Evolutionary conservation across 2,329 filamentous ascomycete genomes (phyloP).

Genomic region (Curvularia sp.): DNA sequence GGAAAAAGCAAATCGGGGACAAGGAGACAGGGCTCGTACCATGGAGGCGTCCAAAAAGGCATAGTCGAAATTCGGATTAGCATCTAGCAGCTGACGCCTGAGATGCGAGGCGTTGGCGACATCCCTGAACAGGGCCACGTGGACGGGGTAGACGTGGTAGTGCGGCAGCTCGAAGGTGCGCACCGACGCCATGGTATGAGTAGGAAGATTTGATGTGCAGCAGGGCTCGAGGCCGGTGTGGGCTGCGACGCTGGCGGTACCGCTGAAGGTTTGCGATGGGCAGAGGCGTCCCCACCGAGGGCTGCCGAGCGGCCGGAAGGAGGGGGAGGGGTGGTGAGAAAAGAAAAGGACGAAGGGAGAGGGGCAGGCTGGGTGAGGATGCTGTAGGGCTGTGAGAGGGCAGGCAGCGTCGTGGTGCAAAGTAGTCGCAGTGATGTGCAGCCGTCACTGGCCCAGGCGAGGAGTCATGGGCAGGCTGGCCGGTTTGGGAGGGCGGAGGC

Average conservation of each 20-base stretch:
- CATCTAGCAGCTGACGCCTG: conserved; percentile 81
- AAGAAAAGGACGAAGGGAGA: not conserved
- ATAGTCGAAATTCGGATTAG: conserved; percentile 88
- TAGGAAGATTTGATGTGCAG: conserved; percentile 15
- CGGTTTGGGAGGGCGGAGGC: conserved; percentile 30
- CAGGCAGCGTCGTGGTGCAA: not conserved
- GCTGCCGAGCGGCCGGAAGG: not conserved
- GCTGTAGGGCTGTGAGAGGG: not conserved
- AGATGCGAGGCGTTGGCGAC: conserved; percentile 80
- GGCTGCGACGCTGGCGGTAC: not conserved
- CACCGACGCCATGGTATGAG: conserved; percentile 57
- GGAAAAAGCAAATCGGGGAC: conserved; percentile 11
- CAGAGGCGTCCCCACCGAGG: not conserved
- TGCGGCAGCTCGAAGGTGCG: conserved; percentile 78
- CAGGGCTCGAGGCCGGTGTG: not conserved
- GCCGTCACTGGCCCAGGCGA: not conserved
- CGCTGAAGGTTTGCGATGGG: not conserved
- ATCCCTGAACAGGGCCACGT: conserved; percentile 76
- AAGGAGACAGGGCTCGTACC: conserved; percentile 54
- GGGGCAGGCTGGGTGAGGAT: not conserved
- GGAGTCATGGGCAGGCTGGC: conserved; percentile 6
- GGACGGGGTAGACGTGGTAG: conserved; percentile 72
- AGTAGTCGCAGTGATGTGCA: conserved; percentile 8
- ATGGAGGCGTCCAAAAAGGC: conserved; percentile 87
- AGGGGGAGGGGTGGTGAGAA: not conserved